Conservation (phyloP, 2,329 filamentous ascomycete genomes). For the Exophiala lecanii-corni region DNA sequence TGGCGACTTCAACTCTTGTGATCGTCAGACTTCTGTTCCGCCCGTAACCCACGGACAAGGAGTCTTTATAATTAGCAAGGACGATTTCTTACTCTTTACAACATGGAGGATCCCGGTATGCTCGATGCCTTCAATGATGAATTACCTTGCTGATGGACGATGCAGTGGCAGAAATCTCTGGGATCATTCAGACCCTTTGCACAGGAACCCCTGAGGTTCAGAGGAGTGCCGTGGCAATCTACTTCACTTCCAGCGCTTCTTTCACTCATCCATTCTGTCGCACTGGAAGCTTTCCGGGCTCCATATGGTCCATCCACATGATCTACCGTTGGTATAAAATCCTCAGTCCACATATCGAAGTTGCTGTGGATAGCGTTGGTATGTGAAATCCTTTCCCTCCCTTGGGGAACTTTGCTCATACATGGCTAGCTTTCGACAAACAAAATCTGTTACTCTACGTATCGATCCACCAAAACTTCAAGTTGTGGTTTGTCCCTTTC, state of each 20-base stretch:
- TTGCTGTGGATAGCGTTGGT: conserved; percentile 61
- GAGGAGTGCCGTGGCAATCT: conserved; percentile 59
- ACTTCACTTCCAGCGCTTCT: conserved; percentile 66
- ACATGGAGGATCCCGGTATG: conserved; percentile 25
- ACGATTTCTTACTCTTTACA: neutral
- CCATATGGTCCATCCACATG: conserved; percentile 60
- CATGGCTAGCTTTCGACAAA: conserved; percentile 60
- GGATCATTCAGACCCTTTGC: conserved; percentile 64
- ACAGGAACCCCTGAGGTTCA: conserved; percentile 65
- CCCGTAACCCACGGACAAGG: no score
- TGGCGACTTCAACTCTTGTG: no score
- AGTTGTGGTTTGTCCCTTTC: conserved; percentile 72
- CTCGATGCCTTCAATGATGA: no score
- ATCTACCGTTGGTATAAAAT: conserved; percentile 85
- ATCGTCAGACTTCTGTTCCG: no score
- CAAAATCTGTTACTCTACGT: conserved; percentile 65
- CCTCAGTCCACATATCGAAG: conserved; percentile 66
- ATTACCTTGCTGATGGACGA: neutral
- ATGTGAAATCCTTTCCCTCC: conserved; percentile 20
- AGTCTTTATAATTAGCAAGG: neutral
- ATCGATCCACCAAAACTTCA: conserved; percentile 68
- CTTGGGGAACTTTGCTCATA: neutral
- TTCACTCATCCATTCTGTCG: conserved; percentile 77
- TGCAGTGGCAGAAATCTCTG: conserved; percentile 48
- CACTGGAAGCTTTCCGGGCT: conserved; percentile 56